A percentile compares a stretch with the other conserved stretches of the same genome.
These are phyloP conservation scores for Vigna trinervia DNA, from an alignment of 306 rosid genomes.

Conservation along the genomic window DNA sequence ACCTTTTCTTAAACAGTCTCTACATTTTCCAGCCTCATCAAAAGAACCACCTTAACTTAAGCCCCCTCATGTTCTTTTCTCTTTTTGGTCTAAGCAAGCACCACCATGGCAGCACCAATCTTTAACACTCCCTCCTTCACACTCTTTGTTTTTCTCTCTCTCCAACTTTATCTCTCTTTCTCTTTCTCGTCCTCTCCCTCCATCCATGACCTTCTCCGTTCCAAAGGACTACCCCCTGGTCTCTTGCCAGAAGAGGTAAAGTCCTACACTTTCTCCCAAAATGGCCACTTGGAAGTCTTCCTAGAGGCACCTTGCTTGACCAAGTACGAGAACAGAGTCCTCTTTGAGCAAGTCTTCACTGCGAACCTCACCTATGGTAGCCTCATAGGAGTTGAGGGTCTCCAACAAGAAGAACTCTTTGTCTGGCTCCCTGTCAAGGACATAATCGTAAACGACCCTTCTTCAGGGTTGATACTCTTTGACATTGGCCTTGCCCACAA, in stretches of 20 bases:
- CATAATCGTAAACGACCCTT: slow-evolving; percentile 79
- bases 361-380: slow-evolving; percentile 91
- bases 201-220: slow-evolving; percentile 80
- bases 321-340: slow-evolving; percentile 77
- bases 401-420: slow-evolving; percentile 86
- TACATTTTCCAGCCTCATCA: slow-evolving; percentile 52
- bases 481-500: slow-evolving; percentile 91
- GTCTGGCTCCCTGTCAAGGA: slow-evolving; percentile 92
- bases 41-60: slow-evolving; percentile 38
- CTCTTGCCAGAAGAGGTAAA: slow-evolving; percentile 77
- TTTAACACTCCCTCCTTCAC: slow-evolving; percentile 43
- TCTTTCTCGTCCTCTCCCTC: slow-evolving; percentile 50
- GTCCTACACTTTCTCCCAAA: slow-evolving; percentile 64
- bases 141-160: slow-evolving; percentile 40
- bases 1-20: slow-evolving; percentile 49
- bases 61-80: slow-evolving; percentile 49
- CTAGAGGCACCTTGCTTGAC: slow-evolving; percentile 84
- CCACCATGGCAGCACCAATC: slow-evolving; percentile 48
- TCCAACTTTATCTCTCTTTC: slow-evolving; percentile 12
- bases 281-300: slow-evolving; percentile 73
- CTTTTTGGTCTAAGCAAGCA: slow-evolving; percentile 47
- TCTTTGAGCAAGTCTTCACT: slow-evolving; percentile 67
- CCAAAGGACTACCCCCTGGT: slow-evolving; percentile 84
- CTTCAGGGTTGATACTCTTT: slow-evolving; percentile 77
- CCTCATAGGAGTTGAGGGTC: slow-evolving; percentile 79